Evolutionary conservation across 768 basidiomycete genomes (phyloP).

Genomic region (Boletus rufocinnamomeus): DNA sequence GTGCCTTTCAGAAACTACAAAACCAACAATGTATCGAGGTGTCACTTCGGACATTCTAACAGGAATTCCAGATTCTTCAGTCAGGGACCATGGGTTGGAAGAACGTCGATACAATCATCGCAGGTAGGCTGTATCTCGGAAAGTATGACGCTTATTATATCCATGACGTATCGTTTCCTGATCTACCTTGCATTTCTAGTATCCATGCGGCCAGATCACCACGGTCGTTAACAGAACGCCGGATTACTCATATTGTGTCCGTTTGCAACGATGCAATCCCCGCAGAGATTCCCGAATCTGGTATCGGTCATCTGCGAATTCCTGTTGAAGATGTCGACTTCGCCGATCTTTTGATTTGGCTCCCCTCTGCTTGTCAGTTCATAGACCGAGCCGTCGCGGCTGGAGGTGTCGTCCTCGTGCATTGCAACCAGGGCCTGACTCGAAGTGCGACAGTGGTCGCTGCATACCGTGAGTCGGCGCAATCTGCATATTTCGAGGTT

Average conservation of each 20-base stretch:
- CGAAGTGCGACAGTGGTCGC: conserved; percentile 71
- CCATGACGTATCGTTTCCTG: conserved; percentile 40
- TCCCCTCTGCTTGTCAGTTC: conserved; percentile 66
- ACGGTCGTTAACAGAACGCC: conserved; percentile 68
- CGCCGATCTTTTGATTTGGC: conserved; percentile 64
- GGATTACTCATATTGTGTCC: conserved; percentile 78
- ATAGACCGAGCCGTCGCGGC: conserved; percentile 60
- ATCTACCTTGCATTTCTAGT: conserved; percentile 47
- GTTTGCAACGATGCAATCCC: conserved; percentile 75
- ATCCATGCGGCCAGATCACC: conserved; percentile 71
- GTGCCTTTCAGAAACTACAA: conserved; percentile 32
- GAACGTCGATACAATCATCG: conserved; percentile 68
- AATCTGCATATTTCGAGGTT: background rate
- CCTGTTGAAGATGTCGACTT: conserved; percentile 70
- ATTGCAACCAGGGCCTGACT: conserved; percentile 66
- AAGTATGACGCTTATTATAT: conserved; percentile 53
- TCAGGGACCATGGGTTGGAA: conserved; percentile 49
- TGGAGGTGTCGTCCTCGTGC: conserved; percentile 66
- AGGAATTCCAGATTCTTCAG: conserved; percentile 32
- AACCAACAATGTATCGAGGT: conserved; percentile 34
- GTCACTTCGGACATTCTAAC: conserved; percentile 25
- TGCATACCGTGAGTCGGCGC: conserved; percentile 62
- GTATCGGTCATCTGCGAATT: conserved; percentile 69
- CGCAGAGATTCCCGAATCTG: conserved; percentile 68
- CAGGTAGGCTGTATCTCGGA: conserved; percentile 67